These are phyloP conservation scores for Leccinum pellstonianum DNA, from an alignment of 768 basidiomycete genomes.

Conservation along the genomic window DNA sequence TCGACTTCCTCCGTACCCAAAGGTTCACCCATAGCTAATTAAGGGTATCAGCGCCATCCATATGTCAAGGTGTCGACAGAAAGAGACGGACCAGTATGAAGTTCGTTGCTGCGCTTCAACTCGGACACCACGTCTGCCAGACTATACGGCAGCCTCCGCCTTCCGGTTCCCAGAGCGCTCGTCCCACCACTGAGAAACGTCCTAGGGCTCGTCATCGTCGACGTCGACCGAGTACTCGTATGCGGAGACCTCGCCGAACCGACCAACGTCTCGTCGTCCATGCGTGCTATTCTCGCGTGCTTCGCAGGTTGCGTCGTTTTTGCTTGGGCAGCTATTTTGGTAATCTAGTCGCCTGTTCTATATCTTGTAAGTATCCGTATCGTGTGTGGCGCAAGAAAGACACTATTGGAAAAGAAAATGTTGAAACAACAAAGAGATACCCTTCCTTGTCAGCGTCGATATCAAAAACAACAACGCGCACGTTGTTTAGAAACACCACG, in stretches of 20 bases:
- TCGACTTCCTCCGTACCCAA: slow-evolving; percentile 39
- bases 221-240: slow-evolving; percentile 21
- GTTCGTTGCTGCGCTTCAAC: slow-evolving; percentile 37
- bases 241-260: slow-evolving; percentile 21
- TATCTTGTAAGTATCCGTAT: neutral
- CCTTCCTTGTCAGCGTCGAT: slow-evolving; percentile 5
- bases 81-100: slow-evolving; percentile 32
- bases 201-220: slow-evolving; percentile 16
- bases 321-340: neutral
- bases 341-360: neutral
- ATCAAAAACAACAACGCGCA: slow-evolving; percentile 3
- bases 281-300: neutral
- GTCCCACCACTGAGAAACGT: slow-evolving; percentile 8
- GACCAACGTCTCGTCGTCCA: slow-evolving; percentile 28
- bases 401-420: neutral
- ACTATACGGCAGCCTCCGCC: slow-evolving; percentile 39
- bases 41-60: neutral
- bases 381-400: neutral
- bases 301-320: neutral
- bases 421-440: neutral
- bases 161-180: slow-evolving; percentile 13
- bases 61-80: neutral
- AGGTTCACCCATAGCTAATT: slow-evolving; percentile 31
- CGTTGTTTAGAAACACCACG: slow-evolving; percentile 3
- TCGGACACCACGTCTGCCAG: slow-evolving; percentile 46